These are phyloP conservation scores for Ensete ventricosum DNA, from an alignment of 176 grass and related monocot species.

Conservation along the genomic window DNA sequence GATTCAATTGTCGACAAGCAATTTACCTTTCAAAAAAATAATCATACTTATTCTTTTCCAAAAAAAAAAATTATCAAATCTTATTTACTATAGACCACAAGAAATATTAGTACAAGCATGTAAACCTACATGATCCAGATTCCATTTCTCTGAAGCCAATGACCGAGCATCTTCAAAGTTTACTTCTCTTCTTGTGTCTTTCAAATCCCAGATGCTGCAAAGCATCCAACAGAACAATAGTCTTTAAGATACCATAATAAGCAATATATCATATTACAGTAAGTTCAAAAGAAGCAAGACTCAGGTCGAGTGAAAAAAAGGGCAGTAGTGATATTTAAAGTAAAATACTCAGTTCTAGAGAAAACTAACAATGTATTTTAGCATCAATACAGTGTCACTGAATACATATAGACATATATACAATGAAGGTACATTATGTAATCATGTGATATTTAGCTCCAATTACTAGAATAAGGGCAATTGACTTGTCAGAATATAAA, in stretches of 20 bases:
- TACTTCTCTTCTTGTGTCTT: slow-evolving; percentile 47
- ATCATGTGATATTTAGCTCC: no score
- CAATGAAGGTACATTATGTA: no score
- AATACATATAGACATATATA: no score
- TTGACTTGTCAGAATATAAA: no score
- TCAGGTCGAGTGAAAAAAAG: neutral
- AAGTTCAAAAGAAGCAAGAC: neutral
- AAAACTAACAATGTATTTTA: no score
- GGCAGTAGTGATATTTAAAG: neutral
- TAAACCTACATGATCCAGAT: slow-evolving; percentile 53
- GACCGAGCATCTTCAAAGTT: slow-evolving; percentile 74
- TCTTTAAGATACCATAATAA: neutral
- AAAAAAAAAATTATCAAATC: neutral
- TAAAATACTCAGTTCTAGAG: neutral
- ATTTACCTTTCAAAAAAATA: neutral
- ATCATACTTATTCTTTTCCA: neutral
- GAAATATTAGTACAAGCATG: slow-evolving; percentile 3
- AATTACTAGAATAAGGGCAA: no score
- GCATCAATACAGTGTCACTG: no score
- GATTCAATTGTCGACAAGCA: neutral
- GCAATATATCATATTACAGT: neutral
- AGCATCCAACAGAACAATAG: slow-evolving; percentile 12
- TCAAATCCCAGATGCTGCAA: slow-evolving; percentile 82
- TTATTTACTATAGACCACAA: neutral
- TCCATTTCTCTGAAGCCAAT: slow-evolving; percentile 67